Base-by-base conservation (phyloP, 306 rosid genomes). In the Sicyos edulis region DNA sequence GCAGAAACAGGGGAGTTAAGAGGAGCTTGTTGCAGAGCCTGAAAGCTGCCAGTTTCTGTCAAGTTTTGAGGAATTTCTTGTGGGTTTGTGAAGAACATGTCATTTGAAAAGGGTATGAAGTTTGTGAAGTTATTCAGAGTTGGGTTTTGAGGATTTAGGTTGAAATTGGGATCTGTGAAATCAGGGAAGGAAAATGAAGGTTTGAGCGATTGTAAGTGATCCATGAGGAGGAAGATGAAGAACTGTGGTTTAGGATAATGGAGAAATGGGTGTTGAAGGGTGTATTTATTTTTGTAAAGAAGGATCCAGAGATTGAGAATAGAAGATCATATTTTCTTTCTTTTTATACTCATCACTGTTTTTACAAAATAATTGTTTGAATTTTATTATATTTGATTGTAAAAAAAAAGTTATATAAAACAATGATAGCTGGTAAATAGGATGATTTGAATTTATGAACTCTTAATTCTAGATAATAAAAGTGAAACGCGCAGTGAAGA, bases 101-200 rank as follows among this genome's bases (percentile, higher is more conserved):
- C 90, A 80, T 52, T 75, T 6, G 89, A 78, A 59, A 83, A 87
- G 21, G 90, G 91, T 70, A 87, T 56, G 71, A 81, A 74, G 70
- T 78, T 76, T 5, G 83, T 89, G 79, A 87, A 79, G n/a, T n/a
- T n/a, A 79, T 79, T 84, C 76, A 81, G 42, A 83, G 74, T 69
- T 64, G 96, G 60, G 40, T 80, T 83, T 0, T 88, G 96, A 70
- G 75, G 78, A 22, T 83, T 58, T 0, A 82, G 75, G 47, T 89
- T 89, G 80, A 83, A 70, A 85, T 68, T 90, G 71, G 86, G 87
- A 84, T 84, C 92, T 77, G 75, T 70, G 22, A 69, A 62, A 15
- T 87, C 89, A 16, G 77, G 70, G 80, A 86, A 81, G 55, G 96
- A 82, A 70, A 83, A 86, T 1, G 84, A 82, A 32, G 84, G 83